Conservation (phyloP, 2,329 filamentous ascomycete genomes). For the Paradendryphiella salina region DNA sequence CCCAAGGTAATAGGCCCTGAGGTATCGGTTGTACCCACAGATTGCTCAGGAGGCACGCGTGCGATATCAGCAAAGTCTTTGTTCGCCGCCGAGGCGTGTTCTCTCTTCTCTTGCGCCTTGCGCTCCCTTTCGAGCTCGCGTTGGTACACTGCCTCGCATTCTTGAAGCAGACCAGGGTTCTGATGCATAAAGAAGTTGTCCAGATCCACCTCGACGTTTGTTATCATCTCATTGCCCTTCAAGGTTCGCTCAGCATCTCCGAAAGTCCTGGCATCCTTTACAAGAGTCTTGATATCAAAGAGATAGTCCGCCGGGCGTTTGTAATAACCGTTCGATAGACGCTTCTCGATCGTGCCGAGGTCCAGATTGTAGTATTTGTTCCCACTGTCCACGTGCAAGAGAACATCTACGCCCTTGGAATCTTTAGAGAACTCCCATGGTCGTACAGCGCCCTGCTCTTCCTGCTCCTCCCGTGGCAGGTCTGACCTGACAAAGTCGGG, state of each 20-base stretch:
- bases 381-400: conserved; percentile 72
- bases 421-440: conserved; percentile 82
- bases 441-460: conserved; percentile 61
- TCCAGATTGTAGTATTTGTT: conserved; percentile 97
- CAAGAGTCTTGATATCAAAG: conserved; percentile 80
- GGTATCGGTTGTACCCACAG: conserved; percentile 50
- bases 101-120: conserved; percentile 61
- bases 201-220: conserved; percentile 94
- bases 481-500: conserved; percentile 67
- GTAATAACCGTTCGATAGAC: conserved; percentile 96
- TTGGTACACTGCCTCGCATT: conserved; percentile 80
- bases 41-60: conserved; percentile 49
- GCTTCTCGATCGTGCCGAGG: conserved; percentile 88
- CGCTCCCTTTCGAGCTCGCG: conserved; percentile 67
- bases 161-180: conserved; percentile 58
- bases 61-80: conserved; percentile 46
- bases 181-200: conserved; percentile 62
- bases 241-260: conserved; percentile 82
- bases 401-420: conserved; percentile 73
- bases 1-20: conserved; percentile 60
- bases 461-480: conserved; percentile 57
- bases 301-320: conserved; percentile 87
- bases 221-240: conserved; percentile 86
- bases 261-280: conserved; percentile 78
- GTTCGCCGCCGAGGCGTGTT: conserved; percentile 43